Evolutionary conservation across 192 early-diverging fungal genomes (phyloP), one percentile per base, ranked within the genome.

Genomic region (Coemansia sp.): DNA sequence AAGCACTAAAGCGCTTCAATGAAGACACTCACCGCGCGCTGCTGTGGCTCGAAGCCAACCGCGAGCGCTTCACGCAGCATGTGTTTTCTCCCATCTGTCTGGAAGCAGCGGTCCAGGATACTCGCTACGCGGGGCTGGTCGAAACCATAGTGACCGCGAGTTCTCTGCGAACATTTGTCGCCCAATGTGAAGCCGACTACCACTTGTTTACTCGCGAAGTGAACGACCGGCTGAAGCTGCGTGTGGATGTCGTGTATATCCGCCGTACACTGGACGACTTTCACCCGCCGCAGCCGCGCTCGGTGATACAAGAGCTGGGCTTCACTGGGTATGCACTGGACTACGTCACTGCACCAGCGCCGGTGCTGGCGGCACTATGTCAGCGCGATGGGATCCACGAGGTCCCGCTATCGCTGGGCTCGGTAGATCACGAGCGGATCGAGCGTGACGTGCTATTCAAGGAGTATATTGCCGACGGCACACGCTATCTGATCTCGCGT

Each of bases 161-260:
- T 47, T 72, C 53, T 44, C 83, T 51, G 72, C 76, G 91, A 78
- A 86, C 75, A 5, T 92, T 92, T 65, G 82, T 94, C 0, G 82
- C 82, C 23, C 85, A 91, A 56, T 71, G 80, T 18, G 59, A 83
- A 40, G 77, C 76, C 22, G 94, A 97, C 60, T 97, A 97, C 64
- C 43, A 78, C 4, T 44, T 46, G 7, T 72, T 97, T 22, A 83
- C 82, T 5, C 49, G 66, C 9, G 76, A 85, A 44, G 44, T 85
- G 12, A 73, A 83, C 41, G 88, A 93, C 53, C 56, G 56, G 3
- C 54, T 52, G 48, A 69, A 60, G 19, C 63, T 86, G 33, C 78
- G 86, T 26, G 64, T 87, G 3, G 83, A 80, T 32, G 78, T 83
- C 22, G 75, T 81, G 17, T 74, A 78, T 31, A 77, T 64, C 20